Evolutionary conservation across 768 basidiomycete species (phyloP), one percentile per base, ranked within the genome.

Genomic region (Leccinellum rugosiceps): DNA sequence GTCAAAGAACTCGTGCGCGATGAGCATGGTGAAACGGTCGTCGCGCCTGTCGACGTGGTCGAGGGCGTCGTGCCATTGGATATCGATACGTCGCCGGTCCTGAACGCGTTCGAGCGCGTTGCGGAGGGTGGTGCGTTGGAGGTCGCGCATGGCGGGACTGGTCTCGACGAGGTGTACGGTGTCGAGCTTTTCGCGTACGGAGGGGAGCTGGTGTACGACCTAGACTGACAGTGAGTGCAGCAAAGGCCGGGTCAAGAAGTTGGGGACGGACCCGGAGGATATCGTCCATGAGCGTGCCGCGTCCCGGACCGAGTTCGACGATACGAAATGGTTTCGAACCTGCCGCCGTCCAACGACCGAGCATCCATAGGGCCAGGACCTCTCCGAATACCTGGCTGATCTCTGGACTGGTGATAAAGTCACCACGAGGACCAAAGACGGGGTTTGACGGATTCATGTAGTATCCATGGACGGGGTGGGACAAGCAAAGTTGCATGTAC

Each of bases 1-100:
- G 69, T 98, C 97, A 60, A 99, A 98, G 74, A 98, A 96, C 68
- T 98, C 97, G 72, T 99, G 95, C 0, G 97, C 97, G 15, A 98
- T 75, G 23, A 97, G 71, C 77, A 97, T 85, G 0, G 94, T 94
- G 71, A 86, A 98, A 50, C 72, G 68, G 10, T 76, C 74, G 17
- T 77, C 64, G 58, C 76, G 75, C 3, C 67, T 73, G 0, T 80
- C 72, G 1, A 99, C 73, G 17, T 92, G 85, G 38, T 88, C 83
- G 17, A 97, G 73, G 0, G 83, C 78, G 54, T 88, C 81, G 62
- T 89, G 82, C 94, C 94, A 98, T 2, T 79, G 65, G 41, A 92
- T 55, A 3, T 73, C 52, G 59, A 79, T 75, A 13, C 74, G 72
- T 28, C 28, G 47, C 28, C 28, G 47, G 17, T 64, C 62, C 30